phyloP scores from a whole-genome alignment of 108 stramenopile genomes.

The Mayamaea pseudoterrestris region DNA sequence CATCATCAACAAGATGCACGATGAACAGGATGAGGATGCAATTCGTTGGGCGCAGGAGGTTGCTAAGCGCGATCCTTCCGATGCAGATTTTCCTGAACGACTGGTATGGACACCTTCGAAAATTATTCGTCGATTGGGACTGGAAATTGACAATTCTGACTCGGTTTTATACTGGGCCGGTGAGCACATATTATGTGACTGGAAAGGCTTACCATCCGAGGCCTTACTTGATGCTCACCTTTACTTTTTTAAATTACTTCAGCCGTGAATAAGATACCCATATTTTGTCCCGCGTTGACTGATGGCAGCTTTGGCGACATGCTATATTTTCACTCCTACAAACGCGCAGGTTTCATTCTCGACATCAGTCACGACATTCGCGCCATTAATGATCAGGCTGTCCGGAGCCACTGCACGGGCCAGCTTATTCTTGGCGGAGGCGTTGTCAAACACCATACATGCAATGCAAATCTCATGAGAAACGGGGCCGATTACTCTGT shows the following conservation, averaged over 20 bases:
- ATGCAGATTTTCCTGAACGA: conserved; percentile 14
- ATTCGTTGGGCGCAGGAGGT: conserved; percentile 32
- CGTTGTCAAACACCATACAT: conserved; percentile 96
- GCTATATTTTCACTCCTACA: conserved; percentile 99
- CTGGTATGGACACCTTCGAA: conserved; percentile 88
- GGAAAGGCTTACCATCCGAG: too few relatives aligned
- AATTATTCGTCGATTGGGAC: conserved; percentile 90
- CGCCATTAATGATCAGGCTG: conserved; percentile 88
- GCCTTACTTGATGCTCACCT: too few relatives aligned
- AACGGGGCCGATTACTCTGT: conserved; percentile 99
- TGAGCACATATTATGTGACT: too few relatives aligned
- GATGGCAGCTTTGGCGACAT: conserved; percentile 99
- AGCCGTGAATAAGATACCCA: conserved; percentile 82
- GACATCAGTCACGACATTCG: conserved; percentile 95
- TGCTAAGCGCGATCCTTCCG: conserved; percentile 10
- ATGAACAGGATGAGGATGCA: conserved; percentile 83
- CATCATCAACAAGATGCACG: conserved; percentile 87
- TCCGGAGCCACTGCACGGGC: conserved; percentile 86
- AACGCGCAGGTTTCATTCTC: conserved; percentile 87
- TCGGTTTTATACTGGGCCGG: conserved; percentile 96
- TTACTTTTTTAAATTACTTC: too few relatives aligned
- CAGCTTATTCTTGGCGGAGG: conserved; percentile 98
- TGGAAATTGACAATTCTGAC: conserved; percentile 88
- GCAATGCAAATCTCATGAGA: conserved; percentile 99
- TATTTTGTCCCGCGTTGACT: conserved; percentile 98